Base-by-base conservation (phyloP, 331 rosid genomes). In the Dryas integrifolia region DNA sequence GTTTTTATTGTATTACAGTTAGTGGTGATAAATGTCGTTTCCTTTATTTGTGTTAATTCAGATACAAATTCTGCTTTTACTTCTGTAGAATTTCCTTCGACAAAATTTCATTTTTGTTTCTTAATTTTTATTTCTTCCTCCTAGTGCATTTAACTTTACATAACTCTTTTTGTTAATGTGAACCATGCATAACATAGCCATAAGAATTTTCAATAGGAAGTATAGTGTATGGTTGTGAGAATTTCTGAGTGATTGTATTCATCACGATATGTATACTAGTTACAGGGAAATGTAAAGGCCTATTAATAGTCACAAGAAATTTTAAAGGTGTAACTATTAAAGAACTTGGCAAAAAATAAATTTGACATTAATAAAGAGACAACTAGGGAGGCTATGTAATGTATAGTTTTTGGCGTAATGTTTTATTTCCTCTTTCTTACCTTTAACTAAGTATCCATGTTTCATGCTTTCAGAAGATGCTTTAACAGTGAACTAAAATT, bases 1-100 rank as follows among this genome's bases (percentile, higher is more conserved):
- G 40, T 46, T 79, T 70, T 67, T 62, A 12, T 63, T 77, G 49
- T 40, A 15, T 41, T 40, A 6, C 39, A 14, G 45, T 69, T 69
- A 47, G 52, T 26, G 26, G 57, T 50, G 50, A 24, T 15, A 48
- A 26, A 47, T 58, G 13, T 49, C 6, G 9, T 12, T 58, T 15
- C 16, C 12, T 66, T 16, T 21, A 40, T 56, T 3, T 66, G 2
- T 4, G 6, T 41, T 69, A 3, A 4, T 41, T 53, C 51, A 41
- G 6, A 12, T n/a, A 14, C 24, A 52, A 40, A 21, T 40, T 30
- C 45, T 44, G 21, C 30, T 15, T 63, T 43, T 70, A 43, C 3
- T 57, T 46, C 7, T 46, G 7, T 30, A 11, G 40, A 21, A 65
- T 21, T 64, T 18, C 67, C 26, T 65, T 35, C 6, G 12, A 63